Conservation (phyloP, 2,329 filamentous ascomycete species). For the Xylogone sp. region DNA sequence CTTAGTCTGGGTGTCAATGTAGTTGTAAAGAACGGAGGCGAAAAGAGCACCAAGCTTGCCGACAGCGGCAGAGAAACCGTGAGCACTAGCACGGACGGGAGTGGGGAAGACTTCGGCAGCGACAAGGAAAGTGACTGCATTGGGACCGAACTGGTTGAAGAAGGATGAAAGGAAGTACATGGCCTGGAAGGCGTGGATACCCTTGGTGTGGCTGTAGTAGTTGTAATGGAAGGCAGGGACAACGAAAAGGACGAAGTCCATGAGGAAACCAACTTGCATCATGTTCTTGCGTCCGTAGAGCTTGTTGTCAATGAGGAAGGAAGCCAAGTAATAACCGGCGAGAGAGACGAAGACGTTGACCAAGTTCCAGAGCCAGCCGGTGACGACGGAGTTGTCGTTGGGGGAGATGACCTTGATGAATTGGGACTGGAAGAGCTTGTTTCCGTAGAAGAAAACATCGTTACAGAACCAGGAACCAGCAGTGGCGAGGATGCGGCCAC, state of each 20-base stretch:
- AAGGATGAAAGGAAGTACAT: constrained; percentile 99
- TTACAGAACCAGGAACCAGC: constrained; percentile 92
- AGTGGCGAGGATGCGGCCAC: constrained; percentile 80
- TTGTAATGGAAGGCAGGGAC: constrained; percentile 84
- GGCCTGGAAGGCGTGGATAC: constrained; percentile 87
- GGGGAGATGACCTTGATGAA: constrained; percentile 82
- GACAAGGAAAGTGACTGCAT: constrained; percentile 88
- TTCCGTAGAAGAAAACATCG: constrained; percentile 98
- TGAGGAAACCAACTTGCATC: constrained; percentile 90
- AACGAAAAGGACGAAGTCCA: constrained; percentile 91
- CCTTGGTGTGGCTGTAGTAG: constrained; percentile 69
- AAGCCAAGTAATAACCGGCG: constrained; percentile 73
- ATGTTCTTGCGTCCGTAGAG: constrained; percentile 94
- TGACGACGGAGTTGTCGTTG: constrained; percentile 63
- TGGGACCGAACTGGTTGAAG: constrained; percentile 98
- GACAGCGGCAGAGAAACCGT: constrained; percentile 88
- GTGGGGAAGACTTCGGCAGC: constrained; percentile 97
- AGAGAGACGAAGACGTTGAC: constrained; percentile 86
- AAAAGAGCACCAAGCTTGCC: constrained; percentile 87
- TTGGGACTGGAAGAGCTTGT: constrained; percentile 92
- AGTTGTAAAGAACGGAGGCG: constrained; percentile 89
- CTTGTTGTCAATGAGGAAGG: constrained; percentile 90
- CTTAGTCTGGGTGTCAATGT: constrained; percentile 77
- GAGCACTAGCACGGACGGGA: constrained; percentile 85
- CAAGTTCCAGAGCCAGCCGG: constrained; percentile 87